These are phyloP conservation scores for Epipyxis sp. DNA, from an alignment of 108 stramenopile species.

Conservation along the genomic window DNA sequence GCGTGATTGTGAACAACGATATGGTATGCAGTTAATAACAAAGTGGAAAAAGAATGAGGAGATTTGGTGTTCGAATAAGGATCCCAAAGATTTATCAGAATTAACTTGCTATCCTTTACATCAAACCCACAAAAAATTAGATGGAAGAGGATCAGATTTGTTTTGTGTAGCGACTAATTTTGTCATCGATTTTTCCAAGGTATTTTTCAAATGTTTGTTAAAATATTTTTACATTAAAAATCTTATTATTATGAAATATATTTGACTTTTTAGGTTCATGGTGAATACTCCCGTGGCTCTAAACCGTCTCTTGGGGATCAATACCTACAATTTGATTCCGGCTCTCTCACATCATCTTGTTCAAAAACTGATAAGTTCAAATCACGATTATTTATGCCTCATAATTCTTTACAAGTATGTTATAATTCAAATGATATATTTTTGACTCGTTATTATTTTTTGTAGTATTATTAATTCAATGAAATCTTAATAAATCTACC, in stretches of 20 bases:
- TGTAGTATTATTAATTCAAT: background rate
- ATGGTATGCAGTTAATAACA: constrained; percentile 9
- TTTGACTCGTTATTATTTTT: background rate
- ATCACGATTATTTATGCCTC: constrained; percentile 15
- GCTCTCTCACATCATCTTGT: background rate
- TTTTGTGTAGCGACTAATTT: constrained; percentile 29
- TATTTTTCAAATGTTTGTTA: background rate
- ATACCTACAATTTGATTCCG: background rate
- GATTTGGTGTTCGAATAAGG: constrained; percentile 11
- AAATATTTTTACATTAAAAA: background rate
- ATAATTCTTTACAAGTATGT: constrained; percentile 18
- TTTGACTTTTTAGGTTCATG: background rate
- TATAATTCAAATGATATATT: background rate
- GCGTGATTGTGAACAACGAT: constrained; percentile 6
- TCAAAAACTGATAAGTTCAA: background rate
- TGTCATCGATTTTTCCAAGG: constrained; percentile 23
- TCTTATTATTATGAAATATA: background rate
- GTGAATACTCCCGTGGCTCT: background rate
- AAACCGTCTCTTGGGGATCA: constrained; percentile 19
- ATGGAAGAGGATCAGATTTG: constrained; percentile 1
- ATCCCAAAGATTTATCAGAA: background rate
- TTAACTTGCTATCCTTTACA: constrained; percentile 16
- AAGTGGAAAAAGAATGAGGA: background rate
- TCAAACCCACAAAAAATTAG: constrained; percentile 7
- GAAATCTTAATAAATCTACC: background rate